Percentiles rank a stretch among this genome's conserved stretches.
These are phyloP conservation scores for Coprinopsis marcescibilis DNA, from an alignment of 768 basidiomycete genomes.

Conservation along the genomic window DNA sequence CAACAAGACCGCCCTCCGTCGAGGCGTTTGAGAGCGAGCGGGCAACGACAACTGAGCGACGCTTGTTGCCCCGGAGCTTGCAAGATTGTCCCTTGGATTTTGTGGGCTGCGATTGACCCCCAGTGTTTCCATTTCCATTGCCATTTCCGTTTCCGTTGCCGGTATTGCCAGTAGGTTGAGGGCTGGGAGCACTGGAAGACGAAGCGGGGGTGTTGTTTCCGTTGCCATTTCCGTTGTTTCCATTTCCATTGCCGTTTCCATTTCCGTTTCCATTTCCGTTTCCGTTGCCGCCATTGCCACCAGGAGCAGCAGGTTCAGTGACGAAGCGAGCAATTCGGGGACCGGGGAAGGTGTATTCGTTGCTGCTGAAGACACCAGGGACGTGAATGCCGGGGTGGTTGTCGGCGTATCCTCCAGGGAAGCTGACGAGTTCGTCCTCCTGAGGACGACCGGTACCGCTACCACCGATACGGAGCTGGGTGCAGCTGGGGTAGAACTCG, in stretches of 20 bases:
- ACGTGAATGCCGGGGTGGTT: slow-evolving; percentile 1
- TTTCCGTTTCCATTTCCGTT: neutral
- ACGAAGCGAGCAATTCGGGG: slow-evolving; percentile 8
- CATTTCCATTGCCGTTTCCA: neutral
- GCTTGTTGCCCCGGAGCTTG: neutral
- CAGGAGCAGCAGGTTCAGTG: neutral
- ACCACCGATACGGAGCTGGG: slow-evolving; percentile 50
- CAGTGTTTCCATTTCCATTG: neutral
- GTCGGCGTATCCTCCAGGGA: slow-evolving; percentile 71
- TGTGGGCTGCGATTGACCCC: neutral
- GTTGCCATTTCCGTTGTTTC: neutral
- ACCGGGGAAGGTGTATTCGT: slow-evolving; percentile 9
- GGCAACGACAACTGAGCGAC: too few relatives aligned
- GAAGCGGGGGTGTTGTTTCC: neutral
- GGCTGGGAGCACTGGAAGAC: neutral
- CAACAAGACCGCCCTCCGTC: slow-evolving; percentile 1
- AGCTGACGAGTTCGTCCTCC: slow-evolving; percentile 41
- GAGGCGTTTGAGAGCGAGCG: neutral
- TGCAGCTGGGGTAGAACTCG: slow-evolving; percentile 77
- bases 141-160: neutral
- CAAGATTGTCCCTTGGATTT: neutral
- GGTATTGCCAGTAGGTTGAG: neutral
- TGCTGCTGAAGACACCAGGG: neutral
- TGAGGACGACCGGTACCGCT: slow-evolving; percentile 42
- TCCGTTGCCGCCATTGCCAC: neutral